Evolutionary conservation across 2,329 filamentous ascomycete species (phyloP), one percentile per base, ranked within the genome.

Genomic region (Macroventuria anomochaeta): DNA sequence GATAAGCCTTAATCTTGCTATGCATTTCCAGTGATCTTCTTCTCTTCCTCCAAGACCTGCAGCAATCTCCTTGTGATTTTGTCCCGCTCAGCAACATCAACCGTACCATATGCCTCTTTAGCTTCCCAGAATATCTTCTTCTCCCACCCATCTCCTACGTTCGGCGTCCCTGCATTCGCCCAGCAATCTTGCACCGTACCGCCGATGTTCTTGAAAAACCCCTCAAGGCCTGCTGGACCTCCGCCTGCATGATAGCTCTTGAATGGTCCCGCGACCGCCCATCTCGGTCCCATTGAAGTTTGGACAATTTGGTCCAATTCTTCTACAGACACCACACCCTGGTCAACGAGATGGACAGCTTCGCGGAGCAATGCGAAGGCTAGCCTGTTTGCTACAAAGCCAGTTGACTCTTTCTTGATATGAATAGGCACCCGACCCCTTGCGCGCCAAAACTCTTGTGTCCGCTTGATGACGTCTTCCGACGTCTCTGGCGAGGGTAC

Each of bases 221-320:
- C 79, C 11, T 74, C 69, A 50, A 85, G 68, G 1, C 84, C 83
- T 2, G 77, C 79, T 10, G 76, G 73, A 2, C 84, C 83, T 10
- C 84, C 83, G 2, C 83, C 83, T 44, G 82, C 82, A 71, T 83
- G 80, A 70, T 85, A 86, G 41, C 80, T 81, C 66, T 83, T 82
- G 64, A 85, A 85, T 3, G 83, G 80, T 1, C 83, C 83, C 18
- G 80, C 67, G 7, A 63, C 62, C 1, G 58, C 61, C 55, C 67
- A 64, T 5, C 66, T 54, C 17, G 67, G 67, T 0, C 68, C 66
- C 59, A 70, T 69, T 5, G 64, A 63, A 7, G 64, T 59, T 41
- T 63, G 59, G 7, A 63, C 66, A n/a, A 85, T 77, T 13, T 71
- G 70, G 68, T 86, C 84, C 7, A 85, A 62, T 46, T 86, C 83